Evolutionary conservation across 148 eudicot genomes (phyloP).

Genomic region (Amaranthus cruentus): DNA sequence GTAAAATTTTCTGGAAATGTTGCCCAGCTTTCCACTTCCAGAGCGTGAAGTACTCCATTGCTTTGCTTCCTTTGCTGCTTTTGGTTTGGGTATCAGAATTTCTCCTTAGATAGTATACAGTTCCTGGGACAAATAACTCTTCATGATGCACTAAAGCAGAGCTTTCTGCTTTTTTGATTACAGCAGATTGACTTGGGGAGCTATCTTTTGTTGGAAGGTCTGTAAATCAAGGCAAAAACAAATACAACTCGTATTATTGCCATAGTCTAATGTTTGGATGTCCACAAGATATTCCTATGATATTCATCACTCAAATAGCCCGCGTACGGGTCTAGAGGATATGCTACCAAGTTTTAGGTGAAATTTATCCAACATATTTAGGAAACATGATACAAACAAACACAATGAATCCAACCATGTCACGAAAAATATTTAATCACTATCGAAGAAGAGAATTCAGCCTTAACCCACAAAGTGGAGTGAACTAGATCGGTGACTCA

Average conservation of each 20-base stretch:
- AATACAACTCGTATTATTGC: background rate
- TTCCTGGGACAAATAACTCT: slow-evolving; percentile 82
- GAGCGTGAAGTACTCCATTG: slow-evolving; percentile 49
- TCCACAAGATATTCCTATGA: background rate
- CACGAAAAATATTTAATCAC: too few relatives aligned
- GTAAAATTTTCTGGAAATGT: slow-evolving; percentile 64
- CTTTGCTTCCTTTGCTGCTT: slow-evolving; percentile 18
- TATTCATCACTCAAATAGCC: background rate
- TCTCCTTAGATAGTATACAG: slow-evolving; percentile 66
- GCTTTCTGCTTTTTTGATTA: slow-evolving; percentile 25
- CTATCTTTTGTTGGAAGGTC: slow-evolving; percentile 18
- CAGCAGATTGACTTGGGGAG: slow-evolving; percentile 14
- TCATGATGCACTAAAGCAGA: slow-evolving; percentile 30
- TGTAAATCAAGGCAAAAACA: slow-evolving; percentile 12
- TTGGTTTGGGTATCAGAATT: slow-evolving; percentile 25
- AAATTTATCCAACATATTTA: background rate
- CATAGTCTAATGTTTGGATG: background rate
- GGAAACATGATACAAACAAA: background rate
- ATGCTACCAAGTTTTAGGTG: background rate
- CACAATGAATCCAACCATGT: too few relatives aligned
- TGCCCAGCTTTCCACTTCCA: slow-evolving; percentile 71
- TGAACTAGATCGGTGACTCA: background rate
- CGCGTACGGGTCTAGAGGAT: background rate
- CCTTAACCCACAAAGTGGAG: background rate
- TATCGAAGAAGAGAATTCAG: background rate